A percentile compares a stretch with the other conserved stretches of the same genome.
Evolutionary conservation across 257 asterid species (phyloP).

Genomic region (Thymus quinquecostatus): DNA sequence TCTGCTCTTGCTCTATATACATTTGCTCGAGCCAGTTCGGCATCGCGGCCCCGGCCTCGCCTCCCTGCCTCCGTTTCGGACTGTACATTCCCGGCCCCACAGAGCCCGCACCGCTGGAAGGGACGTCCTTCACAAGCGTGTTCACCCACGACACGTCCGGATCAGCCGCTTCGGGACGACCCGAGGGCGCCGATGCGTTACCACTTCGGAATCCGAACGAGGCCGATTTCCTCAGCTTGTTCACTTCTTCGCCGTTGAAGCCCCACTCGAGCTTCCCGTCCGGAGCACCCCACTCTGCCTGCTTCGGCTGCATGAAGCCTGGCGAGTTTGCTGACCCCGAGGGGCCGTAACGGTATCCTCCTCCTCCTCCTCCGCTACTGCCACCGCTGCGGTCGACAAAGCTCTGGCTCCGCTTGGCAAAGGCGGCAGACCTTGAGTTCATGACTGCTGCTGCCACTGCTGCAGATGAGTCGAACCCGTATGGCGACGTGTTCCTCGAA

Average conservation of each 20-base stretch:
- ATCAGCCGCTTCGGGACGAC: constrained; percentile 38
- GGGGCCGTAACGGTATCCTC: constrained; percentile 35
- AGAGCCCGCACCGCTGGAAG: constrained; percentile 38
- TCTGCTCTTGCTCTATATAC: constrained; percentile 93
- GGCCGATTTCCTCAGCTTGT: constrained; percentile 69
- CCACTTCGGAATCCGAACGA: constrained; percentile 54
- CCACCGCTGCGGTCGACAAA: constrained; percentile 58
- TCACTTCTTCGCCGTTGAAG: constrained; percentile 67
- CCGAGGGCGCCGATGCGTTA: constrained; percentile 20
- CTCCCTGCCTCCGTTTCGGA: constrained; percentile 14
- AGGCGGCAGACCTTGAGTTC: constrained; percentile 80
- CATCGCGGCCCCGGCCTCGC: constrained; percentile 15
- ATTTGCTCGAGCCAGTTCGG: constrained; percentile 79
- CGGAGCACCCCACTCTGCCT: constrained; percentile 77
- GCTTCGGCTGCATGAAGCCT: constrained; percentile 40
- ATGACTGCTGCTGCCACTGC: constrained; percentile 89
- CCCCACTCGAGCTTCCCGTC: constrained; percentile 93
- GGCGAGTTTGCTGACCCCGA: constrained; percentile 41
- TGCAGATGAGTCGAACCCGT: constrained; percentile 79
- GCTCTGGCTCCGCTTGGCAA: constrained; percentile 87
- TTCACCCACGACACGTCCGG: constrained; percentile 91
- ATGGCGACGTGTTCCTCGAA: constrained; percentile 48
- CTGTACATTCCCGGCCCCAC: constrained; percentile 24
- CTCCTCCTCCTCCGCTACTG: constrained; percentile 17
- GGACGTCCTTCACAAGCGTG: constrained; percentile 70